Base-by-base conservation (phyloP, 1,139 yeast species). In the Zygoascus sp. region DNA sequence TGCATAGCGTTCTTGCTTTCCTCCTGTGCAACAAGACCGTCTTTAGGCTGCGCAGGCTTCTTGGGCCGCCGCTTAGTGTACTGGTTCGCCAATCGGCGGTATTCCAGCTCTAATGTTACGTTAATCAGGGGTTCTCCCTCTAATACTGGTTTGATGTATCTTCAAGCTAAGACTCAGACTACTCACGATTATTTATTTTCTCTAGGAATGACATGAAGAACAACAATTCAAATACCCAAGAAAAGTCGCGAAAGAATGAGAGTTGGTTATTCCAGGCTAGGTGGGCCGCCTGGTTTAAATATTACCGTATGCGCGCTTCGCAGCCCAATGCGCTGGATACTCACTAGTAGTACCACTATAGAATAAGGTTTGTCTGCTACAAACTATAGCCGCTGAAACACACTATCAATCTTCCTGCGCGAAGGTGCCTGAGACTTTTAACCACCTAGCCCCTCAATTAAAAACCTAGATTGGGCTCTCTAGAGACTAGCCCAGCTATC, bases 81-180 rank as follows among this genome's bases (percentile, higher is more conserved):
- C 32, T 60, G 64, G 47, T 61, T 59, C 9, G 63, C 54, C 21
- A 63, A 56, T 19, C 57, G 53, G 8, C 64, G 58, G 46, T 60
- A 57, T 46, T 63, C 66, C 32, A 62, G 51, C 22, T 60, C 59
- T 56, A 21, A 6, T 6, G 17, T 28, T 28, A 21, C 8, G 28
- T 27, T 37, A 20, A 22, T n/a, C 30, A 37, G 15, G 20, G 30
- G 25, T 32, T 32, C n/a, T 8, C n/a, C 8, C n/a, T 13, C 5
- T 13, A 16, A 16, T 4, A 21, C 30, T 10, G 19, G n/a, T n/a
- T n/a, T n/a, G 42, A 16, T 13, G 20, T 5, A 5, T 39, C 10
- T 27, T n/a, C 13, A 22, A 23, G 13, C 6, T 13, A 13, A 32
- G 11, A 23, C 22, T n/a, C 19, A 27, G 21, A 13, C 13, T 8